phyloP scores from a whole-genome alignment of 2,329 filamentous ascomycete genomes.

The Graphiopsis chlorocephala region DNA sequence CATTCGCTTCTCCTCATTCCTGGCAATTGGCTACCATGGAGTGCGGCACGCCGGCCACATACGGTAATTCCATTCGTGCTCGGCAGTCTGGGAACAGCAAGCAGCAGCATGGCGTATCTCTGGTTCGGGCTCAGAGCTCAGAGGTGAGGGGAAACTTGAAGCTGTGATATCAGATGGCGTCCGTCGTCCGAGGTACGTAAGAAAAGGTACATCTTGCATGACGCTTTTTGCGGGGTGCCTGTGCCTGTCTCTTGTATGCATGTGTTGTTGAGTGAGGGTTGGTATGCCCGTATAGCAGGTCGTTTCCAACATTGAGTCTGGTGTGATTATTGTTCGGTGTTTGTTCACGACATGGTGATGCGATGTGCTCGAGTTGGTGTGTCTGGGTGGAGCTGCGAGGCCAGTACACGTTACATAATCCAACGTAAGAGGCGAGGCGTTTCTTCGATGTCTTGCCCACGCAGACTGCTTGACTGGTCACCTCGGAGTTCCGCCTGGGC shows the following conservation, averaged over 20 bases:
- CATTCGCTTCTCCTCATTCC: conserved; percentile 9
- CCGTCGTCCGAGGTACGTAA: conserved; percentile 9
- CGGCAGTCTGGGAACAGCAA: not conserved
- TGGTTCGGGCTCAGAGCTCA: not conserved
- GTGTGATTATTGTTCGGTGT: not conserved
- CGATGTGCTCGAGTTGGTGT: not conserved
- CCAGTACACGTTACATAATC: not conserved
- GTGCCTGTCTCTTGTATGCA: not conserved
- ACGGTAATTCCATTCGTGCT: conserved; percentile 15
- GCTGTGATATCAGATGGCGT: not conserved
- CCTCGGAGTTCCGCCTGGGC: not conserved
- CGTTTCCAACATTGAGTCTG: not conserved
- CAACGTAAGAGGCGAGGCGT: not conserved
- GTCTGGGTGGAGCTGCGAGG: not conserved
- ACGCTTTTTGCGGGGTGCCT: conserved; percentile 1
- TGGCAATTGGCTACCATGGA: not conserved
- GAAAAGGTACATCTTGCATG: not conserved
- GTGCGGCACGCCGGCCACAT: conserved; percentile 6
- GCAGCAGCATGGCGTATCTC: conserved; percentile 1
- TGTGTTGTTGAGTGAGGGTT: not conserved
- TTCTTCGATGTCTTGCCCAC: not conserved
- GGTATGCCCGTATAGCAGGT: not conserved
- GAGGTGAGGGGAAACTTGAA: conserved; percentile 11
- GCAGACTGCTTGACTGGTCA: not conserved
- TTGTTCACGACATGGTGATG: not conserved